These are phyloP conservation scores for Ochetophila trinervis DNA, from an alignment of 306 rosid genomes.

Conservation along the genomic window DNA sequence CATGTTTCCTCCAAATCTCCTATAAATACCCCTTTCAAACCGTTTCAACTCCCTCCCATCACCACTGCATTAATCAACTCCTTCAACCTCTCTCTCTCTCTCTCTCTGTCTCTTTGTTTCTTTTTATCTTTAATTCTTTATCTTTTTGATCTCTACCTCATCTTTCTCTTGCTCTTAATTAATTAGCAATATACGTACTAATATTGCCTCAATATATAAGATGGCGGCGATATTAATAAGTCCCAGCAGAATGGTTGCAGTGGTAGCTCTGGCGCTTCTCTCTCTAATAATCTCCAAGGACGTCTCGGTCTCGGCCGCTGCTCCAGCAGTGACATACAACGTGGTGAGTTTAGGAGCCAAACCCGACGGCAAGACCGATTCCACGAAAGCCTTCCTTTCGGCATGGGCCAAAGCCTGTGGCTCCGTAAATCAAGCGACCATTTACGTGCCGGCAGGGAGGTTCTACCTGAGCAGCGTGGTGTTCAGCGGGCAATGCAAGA, in stretches of 20 bases:
- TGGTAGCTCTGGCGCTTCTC: not conserved
- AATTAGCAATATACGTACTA: too few species aligned
- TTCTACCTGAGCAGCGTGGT: slow-evolving; percentile 28
- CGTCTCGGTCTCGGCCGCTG: too few species aligned
- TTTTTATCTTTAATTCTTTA: too few species aligned
- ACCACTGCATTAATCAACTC: not conserved
- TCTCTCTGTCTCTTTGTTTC: too few species aligned
- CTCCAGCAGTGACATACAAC: slow-evolving; percentile 22
- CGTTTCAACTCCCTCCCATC: slow-evolving; percentile 19
- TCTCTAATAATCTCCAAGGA: too few species aligned
- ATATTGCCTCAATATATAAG: too few species aligned
- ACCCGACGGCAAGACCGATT: slow-evolving; percentile 34
- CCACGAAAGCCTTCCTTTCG: slow-evolving; percentile 28
- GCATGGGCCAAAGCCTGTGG: slow-evolving; percentile 46
- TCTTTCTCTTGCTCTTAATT: too few species aligned
- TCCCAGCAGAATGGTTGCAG: not conserved
- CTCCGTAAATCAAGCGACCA: slow-evolving; percentile 25
- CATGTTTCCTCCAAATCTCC: too few species aligned
- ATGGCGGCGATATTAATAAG: too few species aligned
- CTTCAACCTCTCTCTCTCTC: not conserved
- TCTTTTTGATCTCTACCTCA: too few species aligned
- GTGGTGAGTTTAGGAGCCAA: slow-evolving; percentile 36
- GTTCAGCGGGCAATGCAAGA: slow-evolving; percentile 46
- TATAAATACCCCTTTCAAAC: slow-evolving; percentile 3
- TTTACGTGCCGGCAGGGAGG: slow-evolving; percentile 41